phyloP scores from a whole-genome alignment of 805 yeast species.

The Cyberlindnera maritima region DNA sequence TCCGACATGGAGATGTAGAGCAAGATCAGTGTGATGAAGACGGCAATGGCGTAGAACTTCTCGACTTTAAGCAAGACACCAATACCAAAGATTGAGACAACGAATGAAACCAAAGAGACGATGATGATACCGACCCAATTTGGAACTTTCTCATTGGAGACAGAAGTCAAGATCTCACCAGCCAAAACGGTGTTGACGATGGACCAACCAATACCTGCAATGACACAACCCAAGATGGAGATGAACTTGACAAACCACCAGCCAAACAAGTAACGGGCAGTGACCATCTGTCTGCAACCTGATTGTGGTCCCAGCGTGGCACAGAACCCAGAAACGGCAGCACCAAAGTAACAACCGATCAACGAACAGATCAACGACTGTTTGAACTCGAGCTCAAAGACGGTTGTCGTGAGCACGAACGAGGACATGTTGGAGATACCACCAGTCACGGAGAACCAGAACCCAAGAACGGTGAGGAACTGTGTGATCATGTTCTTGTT shows the following conservation, averaged over 20 bases:
- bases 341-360: constrained; percentile 64
- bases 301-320: constrained; percentile 87
- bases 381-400: constrained; percentile 64
- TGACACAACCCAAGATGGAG: constrained; percentile 57
- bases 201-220: constrained; percentile 87
- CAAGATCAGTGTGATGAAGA: constrained; percentile 60
- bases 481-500: constrained; percentile 12
- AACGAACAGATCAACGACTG: constrained; percentile 65
- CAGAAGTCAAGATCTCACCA: constrained; percentile 71
- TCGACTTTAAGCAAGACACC: constrained; percentile 67
- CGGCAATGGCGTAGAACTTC: constrained; percentile 64
- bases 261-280: constrained; percentile 78
- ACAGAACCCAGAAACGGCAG: constrained; percentile 77
- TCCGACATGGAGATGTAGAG: constrained; percentile 62
- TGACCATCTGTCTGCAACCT: constrained; percentile 86
- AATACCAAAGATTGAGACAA: constrained; percentile 77
- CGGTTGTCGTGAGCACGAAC: constrained; percentile 69
- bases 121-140: constrained; percentile 73
- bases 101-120: constrained; percentile 58
- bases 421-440: constrained; percentile 87
- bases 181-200: constrained; percentile 84
- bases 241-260: constrained; percentile 82
- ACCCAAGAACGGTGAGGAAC: constrained; percentile 53
- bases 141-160: constrained; percentile 64
- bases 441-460: constrained; percentile 86